These are phyloP conservation scores for Stipa capillata DNA, from an alignment of 176 grass and related monocot species.

Conservation along the genomic window DNA sequence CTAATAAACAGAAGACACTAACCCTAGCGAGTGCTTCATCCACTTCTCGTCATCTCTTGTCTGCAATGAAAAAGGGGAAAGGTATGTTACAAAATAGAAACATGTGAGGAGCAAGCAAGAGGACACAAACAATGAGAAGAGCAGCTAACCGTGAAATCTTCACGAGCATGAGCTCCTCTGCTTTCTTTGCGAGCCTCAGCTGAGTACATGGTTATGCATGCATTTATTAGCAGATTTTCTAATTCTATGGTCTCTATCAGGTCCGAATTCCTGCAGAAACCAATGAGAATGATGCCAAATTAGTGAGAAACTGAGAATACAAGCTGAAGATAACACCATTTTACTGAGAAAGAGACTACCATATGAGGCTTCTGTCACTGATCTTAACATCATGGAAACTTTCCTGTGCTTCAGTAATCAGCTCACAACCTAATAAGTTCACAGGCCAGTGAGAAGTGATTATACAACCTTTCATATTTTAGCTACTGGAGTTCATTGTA, in stretches of 20 bases:
- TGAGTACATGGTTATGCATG: conserved; percentile 89
- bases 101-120: background rate
- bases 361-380: conserved; percentile 62
- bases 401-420: conserved; percentile 54
- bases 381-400: conserved; percentile 56
- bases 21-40: conserved; percentile 75
- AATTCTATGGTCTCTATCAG: conserved; percentile 89
- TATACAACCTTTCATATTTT: background rate
- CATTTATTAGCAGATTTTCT: conserved; percentile 94
- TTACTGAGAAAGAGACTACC: conserved; percentile 25
- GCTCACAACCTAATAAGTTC: conserved; percentile 40
- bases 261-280: conserved; percentile 74
- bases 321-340: background rate
- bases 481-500: background rate
- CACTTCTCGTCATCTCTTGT: conserved; percentile 74
- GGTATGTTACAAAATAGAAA: background rate
- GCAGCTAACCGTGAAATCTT: conserved; percentile 77
- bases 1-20: conserved; percentile 22
- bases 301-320: background rate
- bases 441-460: background rate
- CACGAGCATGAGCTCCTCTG: conserved; percentile 90
- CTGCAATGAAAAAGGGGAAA: conserved; percentile 25
- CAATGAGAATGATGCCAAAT: conserved; percentile 10
- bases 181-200: conserved; percentile 95
- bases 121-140: background rate